Evolutionary conservation across 306 rosid genomes (phyloP).

Genomic region (Sophora flavescens): DNA sequence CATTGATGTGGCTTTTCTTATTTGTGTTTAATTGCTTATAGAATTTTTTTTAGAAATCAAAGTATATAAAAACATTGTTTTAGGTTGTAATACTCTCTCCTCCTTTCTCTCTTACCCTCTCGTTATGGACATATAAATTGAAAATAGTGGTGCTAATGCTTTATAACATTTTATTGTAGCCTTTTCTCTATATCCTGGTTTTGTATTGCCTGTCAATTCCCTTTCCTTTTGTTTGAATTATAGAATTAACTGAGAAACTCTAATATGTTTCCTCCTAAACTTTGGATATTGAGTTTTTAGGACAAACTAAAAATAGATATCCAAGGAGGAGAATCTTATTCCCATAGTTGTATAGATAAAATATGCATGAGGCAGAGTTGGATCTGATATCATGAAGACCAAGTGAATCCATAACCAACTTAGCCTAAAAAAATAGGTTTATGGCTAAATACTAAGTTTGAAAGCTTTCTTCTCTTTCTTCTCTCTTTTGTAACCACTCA

Average conservation of each 20-base stretch:
- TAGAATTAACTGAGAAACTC: constrained; percentile 13
- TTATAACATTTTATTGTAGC: background rate
- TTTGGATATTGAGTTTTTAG: constrained; percentile 9
- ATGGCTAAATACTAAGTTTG: background rate
- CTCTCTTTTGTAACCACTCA: constrained; percentile 9
- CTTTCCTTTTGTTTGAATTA: constrained; percentile 27
- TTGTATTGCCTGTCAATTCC: background rate
- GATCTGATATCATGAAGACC: constrained; percentile 2
- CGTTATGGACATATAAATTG: constrained; percentile 8
- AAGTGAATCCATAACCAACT: background rate
- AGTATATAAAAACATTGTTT: constrained; percentile 26
- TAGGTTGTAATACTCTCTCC: constrained; percentile 12
- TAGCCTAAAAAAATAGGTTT: background rate
- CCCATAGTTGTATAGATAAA: background rate
- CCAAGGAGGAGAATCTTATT: background rate
- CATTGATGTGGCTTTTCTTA: constrained; percentile 7
- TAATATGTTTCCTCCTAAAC: constrained; percentile 6
- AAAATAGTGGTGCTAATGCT: constrained; percentile 7
- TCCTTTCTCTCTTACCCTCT: constrained; percentile 4
- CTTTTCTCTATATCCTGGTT: background rate
- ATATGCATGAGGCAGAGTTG: constrained; percentile 15
- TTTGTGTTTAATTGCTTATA: background rate
- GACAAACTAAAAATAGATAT: background rate
- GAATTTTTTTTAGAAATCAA: constrained; percentile 9
- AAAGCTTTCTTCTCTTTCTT: constrained; percentile 1